Evolutionary conservation across 1,139 yeast genomes (phyloP).

Genomic region (Debaryomycetaceae sp.): DNA sequence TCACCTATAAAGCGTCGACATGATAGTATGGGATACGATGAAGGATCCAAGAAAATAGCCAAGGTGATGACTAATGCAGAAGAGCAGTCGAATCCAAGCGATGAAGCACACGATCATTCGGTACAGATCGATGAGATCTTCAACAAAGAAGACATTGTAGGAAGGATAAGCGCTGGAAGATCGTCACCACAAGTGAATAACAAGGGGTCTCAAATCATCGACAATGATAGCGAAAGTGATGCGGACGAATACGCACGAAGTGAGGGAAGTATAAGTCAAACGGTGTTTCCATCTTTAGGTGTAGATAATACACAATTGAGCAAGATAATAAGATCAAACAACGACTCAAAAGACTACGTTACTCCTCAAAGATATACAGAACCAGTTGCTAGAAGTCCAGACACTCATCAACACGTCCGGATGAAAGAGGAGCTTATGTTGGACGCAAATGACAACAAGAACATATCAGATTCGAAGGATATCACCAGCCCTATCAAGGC

Average conservation of each 20-base stretch:
- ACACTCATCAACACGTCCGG: constrained; percentile 33
- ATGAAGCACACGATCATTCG: constrained; percentile 11
- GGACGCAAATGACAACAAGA: constrained; percentile 1
- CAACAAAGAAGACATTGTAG: constrained; percentile 24
- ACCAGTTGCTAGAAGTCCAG: constrained; percentile 40
- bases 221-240: constrained; percentile 26
- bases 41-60: constrained; percentile 16
- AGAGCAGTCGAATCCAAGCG: constrained; percentile 5
- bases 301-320: constrained; percentile 17
- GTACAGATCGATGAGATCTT: constrained; percentile 21
- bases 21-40: constrained; percentile 13
- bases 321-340: constrained; percentile 14
- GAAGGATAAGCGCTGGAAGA: constrained; percentile 15
- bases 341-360: constrained; percentile 16
- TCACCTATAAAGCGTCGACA: constrained; percentile 5
- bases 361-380: constrained; percentile 46
- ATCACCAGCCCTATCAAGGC: constrained; percentile 23
- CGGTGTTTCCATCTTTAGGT: constrained; percentile 14
- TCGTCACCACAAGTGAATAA: constrained; percentile 9
- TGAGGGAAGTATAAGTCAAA: constrained; percentile 18
- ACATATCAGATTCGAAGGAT: constrained; percentile 13
- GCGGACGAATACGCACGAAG: constrained; percentile 19
- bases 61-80: constrained; percentile 21
- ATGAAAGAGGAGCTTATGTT: constrained; percentile 8
- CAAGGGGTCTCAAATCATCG: constrained; percentile 13